phyloP scores from a whole-genome alignment of 768 basidiomycete species.

The Termitomyces sp. region DNA sequence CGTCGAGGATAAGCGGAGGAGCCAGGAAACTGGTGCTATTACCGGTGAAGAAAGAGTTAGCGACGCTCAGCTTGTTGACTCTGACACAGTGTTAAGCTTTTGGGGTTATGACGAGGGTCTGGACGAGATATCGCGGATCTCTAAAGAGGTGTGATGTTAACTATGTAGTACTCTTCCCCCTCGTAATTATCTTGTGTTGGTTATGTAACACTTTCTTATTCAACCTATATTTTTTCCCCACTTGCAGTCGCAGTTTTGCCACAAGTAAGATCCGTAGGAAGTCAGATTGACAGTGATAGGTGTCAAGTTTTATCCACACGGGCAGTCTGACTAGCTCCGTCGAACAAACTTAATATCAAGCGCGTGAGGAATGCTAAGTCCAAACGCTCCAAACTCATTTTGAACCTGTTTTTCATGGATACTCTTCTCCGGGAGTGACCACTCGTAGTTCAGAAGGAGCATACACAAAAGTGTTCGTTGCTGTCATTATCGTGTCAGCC shows the following conservation, averaged over 20 bases:
- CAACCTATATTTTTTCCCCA: neutral
- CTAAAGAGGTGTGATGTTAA: slow-evolving; percentile 43
- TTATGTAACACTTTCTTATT: neutral
- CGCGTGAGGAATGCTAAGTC: slow-evolving; percentile 26
- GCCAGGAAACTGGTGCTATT: slow-evolving; percentile 9
- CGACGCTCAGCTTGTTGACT: slow-evolving; percentile 2
- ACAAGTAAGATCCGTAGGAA: neutral
- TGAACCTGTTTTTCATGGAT: slow-evolving; percentile 19
- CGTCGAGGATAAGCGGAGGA: slow-evolving; percentile 13
- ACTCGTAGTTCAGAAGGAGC: slow-evolving; percentile 27
- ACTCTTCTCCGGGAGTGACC: slow-evolving; percentile 23
- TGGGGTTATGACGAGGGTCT: slow-evolving; percentile 73
- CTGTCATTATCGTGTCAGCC: slow-evolving; percentile 11
- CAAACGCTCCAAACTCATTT: slow-evolving; percentile 30
- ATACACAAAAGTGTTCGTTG: slow-evolving; percentile 28
- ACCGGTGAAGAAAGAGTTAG: slow-evolving; percentile 10
- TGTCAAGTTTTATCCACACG: neutral
- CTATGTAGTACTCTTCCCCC: neutral
- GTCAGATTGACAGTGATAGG: neutral
- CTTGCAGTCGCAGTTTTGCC: neutral
- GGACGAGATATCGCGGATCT: slow-evolving; percentile 61
- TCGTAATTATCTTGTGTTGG: neutral
- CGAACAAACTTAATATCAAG: slow-evolving; percentile 23
- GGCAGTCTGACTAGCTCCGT: slow-evolving; percentile 3
- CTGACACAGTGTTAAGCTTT: slow-evolving; percentile 34